Conservation (phyloP, 148 eudicot species). For the Diospyros kaki region DNA sequence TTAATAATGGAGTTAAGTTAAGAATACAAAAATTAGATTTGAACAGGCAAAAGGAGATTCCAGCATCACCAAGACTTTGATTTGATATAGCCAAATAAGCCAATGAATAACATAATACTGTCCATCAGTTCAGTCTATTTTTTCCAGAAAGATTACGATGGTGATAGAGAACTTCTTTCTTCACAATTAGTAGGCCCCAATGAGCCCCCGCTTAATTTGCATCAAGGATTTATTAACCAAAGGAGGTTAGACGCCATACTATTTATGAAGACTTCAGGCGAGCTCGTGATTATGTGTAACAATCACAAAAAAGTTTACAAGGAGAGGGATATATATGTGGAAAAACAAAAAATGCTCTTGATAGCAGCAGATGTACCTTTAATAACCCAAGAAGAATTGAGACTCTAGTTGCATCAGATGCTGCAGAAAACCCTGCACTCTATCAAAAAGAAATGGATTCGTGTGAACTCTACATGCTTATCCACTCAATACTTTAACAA, state of each 20-base stretch:
- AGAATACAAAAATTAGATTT: not conserved
- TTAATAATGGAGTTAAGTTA: not conserved
- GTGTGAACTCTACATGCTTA: not conserved
- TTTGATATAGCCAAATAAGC: not conserved
- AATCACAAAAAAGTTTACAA: not conserved
- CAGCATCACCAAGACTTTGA: not conserved
- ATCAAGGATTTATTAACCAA: not conserved
- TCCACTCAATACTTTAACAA: not conserved
- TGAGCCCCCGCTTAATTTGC: not conserved
- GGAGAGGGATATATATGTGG: not conserved
- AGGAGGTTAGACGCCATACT: not conserved
- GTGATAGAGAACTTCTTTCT: not conserved
- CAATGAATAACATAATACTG: not conserved
- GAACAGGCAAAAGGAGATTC: not conserved
- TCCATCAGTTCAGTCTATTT: not conserved
- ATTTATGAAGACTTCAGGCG: not conserved
- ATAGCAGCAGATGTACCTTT: constrained; percentile 45
- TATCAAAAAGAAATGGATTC: constrained; percentile 26
- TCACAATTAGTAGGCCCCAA: not conserved
- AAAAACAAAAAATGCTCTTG: not conserved
- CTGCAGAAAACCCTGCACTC: constrained; percentile 99
- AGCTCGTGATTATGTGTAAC: not conserved
- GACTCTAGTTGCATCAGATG: constrained; percentile 91
- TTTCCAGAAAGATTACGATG: too few relatives aligned
- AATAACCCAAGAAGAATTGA: constrained; percentile 85